These are phyloP conservation scores for Trichoderma asperellum DNA, from an alignment of 2,329 filamentous ascomycete species.

Conservation along the genomic window DNA sequence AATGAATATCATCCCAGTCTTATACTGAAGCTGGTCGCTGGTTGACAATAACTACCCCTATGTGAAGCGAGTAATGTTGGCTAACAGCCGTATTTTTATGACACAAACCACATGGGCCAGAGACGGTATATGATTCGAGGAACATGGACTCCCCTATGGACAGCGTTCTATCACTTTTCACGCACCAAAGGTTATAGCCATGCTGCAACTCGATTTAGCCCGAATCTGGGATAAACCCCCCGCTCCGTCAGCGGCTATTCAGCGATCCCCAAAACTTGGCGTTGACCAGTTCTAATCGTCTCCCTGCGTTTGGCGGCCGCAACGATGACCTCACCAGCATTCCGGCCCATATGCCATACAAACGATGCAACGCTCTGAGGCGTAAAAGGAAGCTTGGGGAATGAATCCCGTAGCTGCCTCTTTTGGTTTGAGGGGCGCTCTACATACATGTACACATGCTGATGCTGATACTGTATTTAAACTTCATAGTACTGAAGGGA, in stretches of 20 bases:
- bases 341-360: background rate
- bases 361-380: background rate
- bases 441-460: too few relatives aligned
- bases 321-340: background rate
- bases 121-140: background rate
- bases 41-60: background rate
- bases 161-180: background rate
- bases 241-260: background rate
- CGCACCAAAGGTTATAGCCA: background rate
- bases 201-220: constrained; percentile 12
- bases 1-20: background rate
- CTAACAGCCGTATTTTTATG: background rate
- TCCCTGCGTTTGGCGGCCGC: background rate
- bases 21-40: background rate
- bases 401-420: background rate
- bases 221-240: constrained; percentile 1
- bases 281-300: background rate
- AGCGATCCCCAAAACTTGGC: background rate
- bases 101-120: background rate
- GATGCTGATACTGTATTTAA: background rate
- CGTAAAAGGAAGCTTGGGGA: background rate
- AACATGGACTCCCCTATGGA: background rate
- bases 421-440: background rate
- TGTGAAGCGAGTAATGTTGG: background rate
- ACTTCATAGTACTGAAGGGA: background rate